A percentile compares a stretch with the other conserved stretches of the same genome.
Evolutionary conservation across 306 rosid species (phyloP).

Genomic region (Inga laurina): DNA sequence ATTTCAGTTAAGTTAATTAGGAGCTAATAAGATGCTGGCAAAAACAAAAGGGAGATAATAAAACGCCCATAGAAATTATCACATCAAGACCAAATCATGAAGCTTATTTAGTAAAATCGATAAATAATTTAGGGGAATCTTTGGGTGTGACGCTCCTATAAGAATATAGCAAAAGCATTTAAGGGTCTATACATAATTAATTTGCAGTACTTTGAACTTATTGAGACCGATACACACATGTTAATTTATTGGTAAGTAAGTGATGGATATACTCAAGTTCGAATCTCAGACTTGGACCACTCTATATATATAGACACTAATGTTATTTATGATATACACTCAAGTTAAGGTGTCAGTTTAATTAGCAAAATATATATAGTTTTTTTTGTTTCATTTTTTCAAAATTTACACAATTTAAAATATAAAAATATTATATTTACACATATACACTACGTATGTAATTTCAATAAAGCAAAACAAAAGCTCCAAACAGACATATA

Average conservation of each 20-base stretch:
- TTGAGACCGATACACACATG: constrained; percentile 24
- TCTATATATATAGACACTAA: neutral
- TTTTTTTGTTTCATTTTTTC: no score
- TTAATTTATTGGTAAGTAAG: constrained; percentile 18
- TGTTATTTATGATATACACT: neutral
- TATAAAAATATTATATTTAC: no score
- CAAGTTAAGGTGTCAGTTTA: neutral
- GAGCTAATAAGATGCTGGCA: neutral
- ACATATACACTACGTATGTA: no score
- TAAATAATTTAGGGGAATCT: neutral
- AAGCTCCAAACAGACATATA: no score
- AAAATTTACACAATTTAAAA: no score
- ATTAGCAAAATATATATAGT: neutral
- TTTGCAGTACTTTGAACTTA: constrained; percentile 13
- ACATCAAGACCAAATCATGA: neutral
- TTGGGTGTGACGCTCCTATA: neutral
- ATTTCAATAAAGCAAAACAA: no score
- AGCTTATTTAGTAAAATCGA: neutral
- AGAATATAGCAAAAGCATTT: neutral
- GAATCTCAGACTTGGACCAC: neutral
- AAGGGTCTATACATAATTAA: neutral
- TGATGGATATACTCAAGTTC: constrained; percentile 16
- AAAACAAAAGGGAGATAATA: no score
- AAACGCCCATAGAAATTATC: neutral
- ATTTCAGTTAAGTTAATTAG: neutral